Evolutionary conservation across 768 basidiomycete species (phyloP), one percentile per base, ranked within the genome.

Genomic region (Austroboletus eburneus): DNA sequence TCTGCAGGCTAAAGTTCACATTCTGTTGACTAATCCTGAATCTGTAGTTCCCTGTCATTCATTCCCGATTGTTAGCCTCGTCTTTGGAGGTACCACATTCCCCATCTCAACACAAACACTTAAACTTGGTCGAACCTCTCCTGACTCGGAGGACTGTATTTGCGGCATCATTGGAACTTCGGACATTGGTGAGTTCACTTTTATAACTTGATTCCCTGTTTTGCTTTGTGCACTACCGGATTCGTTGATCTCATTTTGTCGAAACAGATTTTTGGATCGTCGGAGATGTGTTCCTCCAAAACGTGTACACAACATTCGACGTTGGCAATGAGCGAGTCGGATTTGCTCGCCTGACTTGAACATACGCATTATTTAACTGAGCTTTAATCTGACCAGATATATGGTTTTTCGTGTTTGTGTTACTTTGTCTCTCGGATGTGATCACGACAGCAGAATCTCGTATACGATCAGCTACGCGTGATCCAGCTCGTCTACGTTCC

Each of bases 301-400:
- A 67, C 30, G 70, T 72, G 24, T 78, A 73, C 54, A 68, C 72
- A 3, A 56, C 50, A 1, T 74, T 75, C 49, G 69, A 73, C 49
- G 50, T 68, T 18, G 66, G 56, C 0, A 66, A 67, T 38, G 47
- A 27, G 1, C 58, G 50, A 20, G 71, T 73, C 16, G 69, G 71
- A 29, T 71, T 74, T 36, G 72, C 72, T 34, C 10, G 30, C 14
- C 48, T 58, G 17, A 47, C 56, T 10, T 46, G 34, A 45, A 16
- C 12, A 10, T 27, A 27, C n/a, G n/a, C n/a, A n/a, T n/a, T n/a
- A n/a, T n/a, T n/a, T n/a, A n/a, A n/a, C n/a, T n/a, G n/a, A n/a
- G n/a, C n/a, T n/a, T n/a, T n/a, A n/a, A n/a, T n/a, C n/a, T n/a
- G n/a, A n/a, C n/a, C n/a, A n/a, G n/a, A n/a, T n/a, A n/a, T n/a